Conservation (phyloP, 169 alveolate species). For the Plasmodium vinckei region DNA sequence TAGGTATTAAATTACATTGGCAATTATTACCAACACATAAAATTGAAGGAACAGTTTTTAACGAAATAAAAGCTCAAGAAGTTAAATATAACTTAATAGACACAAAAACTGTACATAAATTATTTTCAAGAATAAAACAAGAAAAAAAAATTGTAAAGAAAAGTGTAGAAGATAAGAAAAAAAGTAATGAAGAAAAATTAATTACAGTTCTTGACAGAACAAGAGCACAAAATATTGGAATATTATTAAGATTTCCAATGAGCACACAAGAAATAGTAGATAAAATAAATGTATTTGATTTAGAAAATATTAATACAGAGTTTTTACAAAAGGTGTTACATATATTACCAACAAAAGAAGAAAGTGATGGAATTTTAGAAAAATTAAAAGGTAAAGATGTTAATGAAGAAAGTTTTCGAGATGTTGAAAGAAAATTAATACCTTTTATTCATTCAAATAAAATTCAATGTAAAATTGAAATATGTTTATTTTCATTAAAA, state of each 20-base stretch:
- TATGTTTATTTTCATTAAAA: slow-evolving; percentile 77
- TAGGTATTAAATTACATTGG: slow-evolving; percentile 77
- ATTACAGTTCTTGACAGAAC: slow-evolving; percentile 79
- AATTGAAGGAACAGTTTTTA: slow-evolving; percentile 76
- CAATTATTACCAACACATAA: slow-evolving; percentile 73
- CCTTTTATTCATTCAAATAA: slow-evolving; percentile 73
- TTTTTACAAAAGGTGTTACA: slow-evolving; percentile 67
- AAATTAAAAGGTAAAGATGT: slow-evolving; percentile 59
- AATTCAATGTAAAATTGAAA: slow-evolving; percentile 75
- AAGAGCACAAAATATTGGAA: slow-evolving; percentile 85
- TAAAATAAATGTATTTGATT: slow-evolving; percentile 73
- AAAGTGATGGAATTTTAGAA: slow-evolving; percentile 67
- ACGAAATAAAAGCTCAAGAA: slow-evolving; percentile 70
- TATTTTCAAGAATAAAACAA: slow-evolving; percentile 67
- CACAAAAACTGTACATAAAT: slow-evolving; percentile 73
- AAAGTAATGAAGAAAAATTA: slow-evolving; percentile 76
- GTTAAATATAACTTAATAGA: slow-evolving; percentile 68
- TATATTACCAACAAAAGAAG: slow-evolving; percentile 78
- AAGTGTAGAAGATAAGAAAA: slow-evolving; percentile 25
- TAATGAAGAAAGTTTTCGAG: slow-evolving; percentile 68
- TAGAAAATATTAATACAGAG: slow-evolving; percentile 55
- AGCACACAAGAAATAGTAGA: slow-evolving; percentile 78
- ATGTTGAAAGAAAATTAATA: slow-evolving; percentile 77
- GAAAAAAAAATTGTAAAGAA: slow-evolving; percentile 58
- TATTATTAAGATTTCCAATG: slow-evolving; percentile 81